Conservation (phyloP, 2,329 filamentous ascomycete species). For the Beauveria asiatica region DNA sequence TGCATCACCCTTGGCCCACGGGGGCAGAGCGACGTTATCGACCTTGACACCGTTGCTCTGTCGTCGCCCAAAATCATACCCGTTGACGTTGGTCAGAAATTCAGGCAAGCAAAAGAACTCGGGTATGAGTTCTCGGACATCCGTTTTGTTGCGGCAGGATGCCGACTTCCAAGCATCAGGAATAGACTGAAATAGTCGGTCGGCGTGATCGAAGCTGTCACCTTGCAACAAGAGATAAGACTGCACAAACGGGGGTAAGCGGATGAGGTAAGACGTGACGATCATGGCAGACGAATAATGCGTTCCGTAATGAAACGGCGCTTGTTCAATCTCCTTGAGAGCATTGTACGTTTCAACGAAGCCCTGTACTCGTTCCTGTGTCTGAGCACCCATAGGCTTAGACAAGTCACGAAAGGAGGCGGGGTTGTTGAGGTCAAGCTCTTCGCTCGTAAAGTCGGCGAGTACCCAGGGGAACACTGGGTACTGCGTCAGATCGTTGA, state of each 20-base stretch:
- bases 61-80: constrained; percentile 83
- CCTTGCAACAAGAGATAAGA: constrained; percentile 91
- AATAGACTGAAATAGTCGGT: constrained; percentile 90
- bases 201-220: constrained; percentile 92
- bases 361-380: constrained; percentile 62
- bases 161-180: constrained; percentile 86
- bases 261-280: constrained; percentile 90
- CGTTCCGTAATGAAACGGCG: constrained; percentile 93
- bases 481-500: constrained; percentile 97
- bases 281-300: constrained; percentile 99
- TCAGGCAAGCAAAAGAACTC: constrained; percentile 97
- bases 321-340: constrained; percentile 85
- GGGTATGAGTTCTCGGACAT: constrained; percentile 88
- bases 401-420: constrained; percentile 82
- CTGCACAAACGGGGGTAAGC: constrained; percentile 90
- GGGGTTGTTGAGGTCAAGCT: constrained; percentile 78
- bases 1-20: constrained; percentile 93
- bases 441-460: constrained; percentile 90
- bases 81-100: constrained; percentile 88
- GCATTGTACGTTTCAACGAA: constrained; percentile 80
- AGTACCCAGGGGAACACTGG: constrained; percentile 97
- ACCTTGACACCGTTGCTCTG: constrained; percentile 75
- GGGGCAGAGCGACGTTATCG: constrained; percentile 80
- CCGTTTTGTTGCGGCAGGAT: constrained; percentile 81
- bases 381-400: constrained; percentile 95